phyloP scores from a whole-genome alignment of 257 asterid genomes.

The Gynochthodes officinalis region DNA sequence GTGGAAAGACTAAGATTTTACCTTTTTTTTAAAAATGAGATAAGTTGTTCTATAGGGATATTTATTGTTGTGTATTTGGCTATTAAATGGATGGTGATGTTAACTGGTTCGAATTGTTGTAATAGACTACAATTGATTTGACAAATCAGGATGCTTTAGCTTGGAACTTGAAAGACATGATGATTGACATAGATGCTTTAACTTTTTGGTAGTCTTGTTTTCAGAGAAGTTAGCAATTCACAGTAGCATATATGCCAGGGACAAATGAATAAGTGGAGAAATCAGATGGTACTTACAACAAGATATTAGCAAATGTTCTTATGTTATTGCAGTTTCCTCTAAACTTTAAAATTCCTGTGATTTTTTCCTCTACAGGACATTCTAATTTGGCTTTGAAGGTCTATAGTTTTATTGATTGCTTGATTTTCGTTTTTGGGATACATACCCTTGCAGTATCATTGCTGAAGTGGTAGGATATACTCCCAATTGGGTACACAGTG shows the following conservation, averaged over 20 bases:
- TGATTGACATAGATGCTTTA: neutral
- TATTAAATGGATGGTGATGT: neutral
- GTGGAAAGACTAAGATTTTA: too few species aligned
- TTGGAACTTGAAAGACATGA: neutral
- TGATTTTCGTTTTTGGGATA: conserved; percentile 14
- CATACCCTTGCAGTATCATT: neutral
- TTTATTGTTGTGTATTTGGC: neutral
- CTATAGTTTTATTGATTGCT: neutral
- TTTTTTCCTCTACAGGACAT: neutral
- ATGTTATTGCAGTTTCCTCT: neutral
- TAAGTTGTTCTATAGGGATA: neutral
- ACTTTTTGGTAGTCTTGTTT: neutral
- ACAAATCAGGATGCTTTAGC: neutral
- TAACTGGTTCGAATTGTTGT: neutral
- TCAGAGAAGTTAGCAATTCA: neutral
- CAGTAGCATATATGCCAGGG: neutral
- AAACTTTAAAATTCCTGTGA: too few species aligned
- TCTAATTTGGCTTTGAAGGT: neutral
- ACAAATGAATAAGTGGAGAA: neutral
- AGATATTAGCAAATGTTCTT: neutral
- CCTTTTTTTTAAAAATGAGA: too few species aligned
- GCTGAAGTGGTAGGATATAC: neutral
- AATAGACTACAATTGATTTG: neutral
- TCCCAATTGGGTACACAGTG: neutral
- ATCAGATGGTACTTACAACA: neutral